phyloP scores from a whole-genome alignment of 805 yeast genomes.

The Schizosaccharomyces octosporus region DNA sequence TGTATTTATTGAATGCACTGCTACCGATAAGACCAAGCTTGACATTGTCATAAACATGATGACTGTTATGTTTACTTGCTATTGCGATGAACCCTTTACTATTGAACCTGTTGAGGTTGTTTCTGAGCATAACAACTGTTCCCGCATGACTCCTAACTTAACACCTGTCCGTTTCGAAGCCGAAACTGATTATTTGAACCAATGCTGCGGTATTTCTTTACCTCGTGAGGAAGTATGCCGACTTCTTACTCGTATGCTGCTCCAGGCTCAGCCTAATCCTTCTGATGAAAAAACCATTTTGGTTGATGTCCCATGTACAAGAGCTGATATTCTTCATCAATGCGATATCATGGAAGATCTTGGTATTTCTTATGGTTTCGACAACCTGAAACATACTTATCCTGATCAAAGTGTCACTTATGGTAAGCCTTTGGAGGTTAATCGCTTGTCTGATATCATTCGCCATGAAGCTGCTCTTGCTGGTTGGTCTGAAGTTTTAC shows the following conservation, averaged over 20 bases:
- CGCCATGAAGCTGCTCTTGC: slow-evolving; percentile 81
- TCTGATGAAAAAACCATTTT: slow-evolving; percentile 27
- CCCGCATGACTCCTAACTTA: slow-evolving; percentile 55
- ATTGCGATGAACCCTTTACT: slow-evolving; percentile 49
- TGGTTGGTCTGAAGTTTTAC: slow-evolving; percentile 89
- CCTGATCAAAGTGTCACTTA: slow-evolving; percentile 50
- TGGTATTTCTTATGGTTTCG: slow-evolving; percentile 86
- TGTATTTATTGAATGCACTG: slow-evolving; percentile 81
- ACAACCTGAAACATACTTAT: slow-evolving; percentile 56
- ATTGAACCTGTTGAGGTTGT: slow-evolving; percentile 75
- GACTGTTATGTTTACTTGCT: slow-evolving; percentile 86
- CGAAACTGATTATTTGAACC: slow-evolving; percentile 65
- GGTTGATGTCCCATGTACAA: slow-evolving; percentile 68
- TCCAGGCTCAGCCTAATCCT: slow-evolving; percentile 32
- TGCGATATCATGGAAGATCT: slow-evolving; percentile 98
- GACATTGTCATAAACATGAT: slow-evolving; percentile 78
- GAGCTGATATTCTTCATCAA: slow-evolving; percentile 87
- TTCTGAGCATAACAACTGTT: slow-evolving; percentile 54
- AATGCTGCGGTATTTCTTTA: slow-evolving; percentile 67
- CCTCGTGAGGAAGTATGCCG: slow-evolving; percentile 40
- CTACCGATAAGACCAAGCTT: slow-evolving; percentile 81
- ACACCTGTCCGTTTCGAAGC: slow-evolving; percentile 44
- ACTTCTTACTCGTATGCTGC: slow-evolving; percentile 59
- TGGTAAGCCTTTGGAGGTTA: slow-evolving; percentile 73
- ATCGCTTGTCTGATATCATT: slow-evolving; percentile 71